Evolutionary conservation across 345 rosid species (phyloP).

Genomic region (Ceriops zippeliana): DNA sequence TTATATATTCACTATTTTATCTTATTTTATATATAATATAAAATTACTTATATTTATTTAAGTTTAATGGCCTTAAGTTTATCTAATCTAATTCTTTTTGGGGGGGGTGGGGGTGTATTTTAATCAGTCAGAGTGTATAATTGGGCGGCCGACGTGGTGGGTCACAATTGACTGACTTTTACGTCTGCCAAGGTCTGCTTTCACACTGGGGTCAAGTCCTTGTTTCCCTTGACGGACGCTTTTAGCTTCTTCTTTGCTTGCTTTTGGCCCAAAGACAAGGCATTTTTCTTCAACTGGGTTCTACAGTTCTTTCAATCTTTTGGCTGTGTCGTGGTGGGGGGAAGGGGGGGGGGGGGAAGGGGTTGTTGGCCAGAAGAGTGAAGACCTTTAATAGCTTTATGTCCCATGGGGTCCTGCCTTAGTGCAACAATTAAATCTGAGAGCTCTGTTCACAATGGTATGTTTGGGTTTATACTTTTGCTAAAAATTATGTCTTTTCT

Average conservation of each 20-base stretch:
- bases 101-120: too few species aligned
- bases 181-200: slow-evolving; percentile 18
- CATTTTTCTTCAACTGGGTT: slow-evolving; percentile 11
- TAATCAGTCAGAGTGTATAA: slow-evolving; percentile 35
- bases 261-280: not conserved
- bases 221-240: slow-evolving; percentile 9
- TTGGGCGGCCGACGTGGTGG: slow-evolving; percentile 13
- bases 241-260: not conserved
- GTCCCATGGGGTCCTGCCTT: slow-evolving; percentile 68
- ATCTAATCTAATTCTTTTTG: not conserved
- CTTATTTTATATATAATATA: too few species aligned
- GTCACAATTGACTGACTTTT: slow-evolving; percentile 27
- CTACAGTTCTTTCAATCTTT: not conserved
- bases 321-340: not conserved
- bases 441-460: slow-evolving; percentile 44
- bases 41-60: too few species aligned
- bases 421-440: slow-evolving; percentile 58
- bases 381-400: not conserved
- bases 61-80: too few species aligned
- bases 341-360: not conserved
- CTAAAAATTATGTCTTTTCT: slow-evolving; percentile 3
- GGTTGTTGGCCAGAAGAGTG: not conserved
- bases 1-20: not conserved
- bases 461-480: slow-evolving; percentile 7
- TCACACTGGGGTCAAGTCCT: slow-evolving; percentile 23